Base-by-base conservation (phyloP, 306 rosid species). In the Cercis canadensis region DNA sequence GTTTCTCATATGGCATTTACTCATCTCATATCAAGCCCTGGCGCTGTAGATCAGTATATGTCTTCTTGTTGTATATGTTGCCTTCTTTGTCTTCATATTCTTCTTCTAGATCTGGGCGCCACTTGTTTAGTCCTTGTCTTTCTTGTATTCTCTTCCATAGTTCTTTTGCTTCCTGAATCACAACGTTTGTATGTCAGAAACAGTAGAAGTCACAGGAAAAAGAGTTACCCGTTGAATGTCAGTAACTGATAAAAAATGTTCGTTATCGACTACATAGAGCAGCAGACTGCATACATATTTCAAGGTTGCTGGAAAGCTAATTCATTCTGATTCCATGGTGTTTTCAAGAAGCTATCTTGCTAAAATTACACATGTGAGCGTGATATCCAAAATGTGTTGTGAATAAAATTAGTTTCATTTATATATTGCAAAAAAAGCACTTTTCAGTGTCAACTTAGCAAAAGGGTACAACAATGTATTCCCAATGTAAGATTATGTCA, bases 61-160 rank as follows among this genome's bases (percentile, higher is more conserved):
- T 94, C 87, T 90, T 94, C 90, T 90, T 94, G 19, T 94, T 94
- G 84, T 94, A 94, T 76, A 94, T 94, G 80, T 94, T 94, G 61
- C 97, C 98, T 85, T 94, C 98, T 75, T 71, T 90, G 78, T 94
- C 98, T 83, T 94, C 98, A n/a, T 94, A 94, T 74, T 94, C 98
- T 81, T 94, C 98, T 81, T 94, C 98, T 17, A 94, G 88, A 59
- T 94, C 98, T 0, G 98, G 98, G 49, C 98, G 97, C 98, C 98
- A 94, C 73, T 94, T 94, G 80, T 84, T 94, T 62, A 86, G 83
- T 46, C 98, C 98, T 80, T 90, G 96, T 43, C 90, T 83, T 62
- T 82, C 92, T 74, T 94, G 97, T 77, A 94, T 94, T 83, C 74
- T 89, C 82, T 89, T 94, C 98, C 98, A 94, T 24, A 94, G 86